phyloP scores from a whole-genome alignment of 768 basidiomycete genomes.

The Sarcodon aspratus region DNA sequence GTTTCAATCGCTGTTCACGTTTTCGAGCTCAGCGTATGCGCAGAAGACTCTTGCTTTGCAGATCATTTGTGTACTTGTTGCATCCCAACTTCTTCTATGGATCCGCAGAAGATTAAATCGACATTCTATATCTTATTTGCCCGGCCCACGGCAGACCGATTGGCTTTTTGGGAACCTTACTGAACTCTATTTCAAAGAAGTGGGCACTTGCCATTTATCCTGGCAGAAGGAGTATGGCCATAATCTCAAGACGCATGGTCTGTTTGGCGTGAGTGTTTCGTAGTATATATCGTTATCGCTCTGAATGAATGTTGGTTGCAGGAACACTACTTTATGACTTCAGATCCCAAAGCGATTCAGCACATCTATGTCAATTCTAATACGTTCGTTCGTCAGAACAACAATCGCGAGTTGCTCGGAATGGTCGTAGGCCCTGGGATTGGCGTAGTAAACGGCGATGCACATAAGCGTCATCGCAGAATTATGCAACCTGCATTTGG shows the following conservation, averaged over 20 bases:
- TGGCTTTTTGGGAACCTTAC: slow-evolving; percentile 38
- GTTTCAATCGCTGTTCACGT: no score
- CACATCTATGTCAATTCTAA: slow-evolving; percentile 41
- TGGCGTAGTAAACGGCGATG: not conserved
- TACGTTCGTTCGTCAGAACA: slow-evolving; percentile 10
- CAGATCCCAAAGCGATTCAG: slow-evolving; percentile 49
- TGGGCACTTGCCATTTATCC: slow-evolving; percentile 39
- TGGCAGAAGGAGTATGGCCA: slow-evolving; percentile 38
- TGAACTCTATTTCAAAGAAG: slow-evolving; percentile 39
- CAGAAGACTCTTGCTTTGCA: no score
- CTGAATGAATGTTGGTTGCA: slow-evolving; percentile 7
- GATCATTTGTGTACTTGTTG: no score
- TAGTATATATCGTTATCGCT: no score
- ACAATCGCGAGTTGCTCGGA: not conserved
- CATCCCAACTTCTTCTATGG: no score
- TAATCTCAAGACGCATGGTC: slow-evolving; percentile 37
- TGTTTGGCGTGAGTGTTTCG: slow-evolving; percentile 32
- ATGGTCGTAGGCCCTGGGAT: not conserved
- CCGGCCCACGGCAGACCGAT: slow-evolving; percentile 32
- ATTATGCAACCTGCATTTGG: slow-evolving; percentile 25
- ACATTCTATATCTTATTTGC: slow-evolving; percentile 28
- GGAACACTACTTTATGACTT: slow-evolving; percentile 43
- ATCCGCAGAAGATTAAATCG: no score
- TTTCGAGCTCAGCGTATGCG: no score
- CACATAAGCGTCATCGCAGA: slow-evolving; percentile 19